Conservation (phyloP, 768 basidiomycete species). For the Rhizopogon salebrosus region DNA sequence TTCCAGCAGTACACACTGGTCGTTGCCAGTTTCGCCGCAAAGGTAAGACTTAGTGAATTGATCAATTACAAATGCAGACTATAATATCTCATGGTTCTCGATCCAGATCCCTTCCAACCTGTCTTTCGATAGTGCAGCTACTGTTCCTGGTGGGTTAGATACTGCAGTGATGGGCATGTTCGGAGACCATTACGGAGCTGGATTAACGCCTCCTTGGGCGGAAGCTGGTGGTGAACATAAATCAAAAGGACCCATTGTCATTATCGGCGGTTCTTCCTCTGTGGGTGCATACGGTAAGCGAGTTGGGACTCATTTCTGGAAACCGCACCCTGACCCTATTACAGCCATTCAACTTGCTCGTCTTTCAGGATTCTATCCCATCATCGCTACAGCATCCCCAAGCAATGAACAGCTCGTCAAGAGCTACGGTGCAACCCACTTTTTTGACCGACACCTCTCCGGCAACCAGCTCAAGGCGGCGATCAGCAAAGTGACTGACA, state of each 20-base stretch:
- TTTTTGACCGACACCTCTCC: constrained; percentile 29
- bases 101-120: constrained; percentile 38
- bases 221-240: constrained; percentile 31
- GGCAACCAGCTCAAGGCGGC: constrained; percentile 12
- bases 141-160: constrained; percentile 42
- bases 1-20: constrained; percentile 39
- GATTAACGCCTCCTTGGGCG: constrained; percentile 32
- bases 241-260: constrained; percentile 36
- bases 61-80: too few relatives aligned
- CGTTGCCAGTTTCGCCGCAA: constrained; percentile 29
- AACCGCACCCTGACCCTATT: not conserved
- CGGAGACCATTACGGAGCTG: constrained; percentile 31
- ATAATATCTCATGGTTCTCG: too few relatives aligned
- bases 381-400: constrained; percentile 34
- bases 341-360: constrained; percentile 36
- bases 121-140: constrained; percentile 39
- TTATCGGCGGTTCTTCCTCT: constrained; percentile 43
- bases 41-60: constrained; percentile 19
- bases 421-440: constrained; percentile 35
- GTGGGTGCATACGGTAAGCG: constrained; percentile 41
- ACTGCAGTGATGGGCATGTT: constrained; percentile 47
- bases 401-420: constrained; percentile 27
- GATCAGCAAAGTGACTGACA: constrained; percentile 23
- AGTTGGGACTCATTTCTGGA: constrained; percentile 5
- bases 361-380: constrained; percentile 36